These are phyloP conservation scores for Trichodelitschia bisporula DNA, from an alignment of 495 filamentous ascomycete genomes.

Conservation along the genomic window DNA sequence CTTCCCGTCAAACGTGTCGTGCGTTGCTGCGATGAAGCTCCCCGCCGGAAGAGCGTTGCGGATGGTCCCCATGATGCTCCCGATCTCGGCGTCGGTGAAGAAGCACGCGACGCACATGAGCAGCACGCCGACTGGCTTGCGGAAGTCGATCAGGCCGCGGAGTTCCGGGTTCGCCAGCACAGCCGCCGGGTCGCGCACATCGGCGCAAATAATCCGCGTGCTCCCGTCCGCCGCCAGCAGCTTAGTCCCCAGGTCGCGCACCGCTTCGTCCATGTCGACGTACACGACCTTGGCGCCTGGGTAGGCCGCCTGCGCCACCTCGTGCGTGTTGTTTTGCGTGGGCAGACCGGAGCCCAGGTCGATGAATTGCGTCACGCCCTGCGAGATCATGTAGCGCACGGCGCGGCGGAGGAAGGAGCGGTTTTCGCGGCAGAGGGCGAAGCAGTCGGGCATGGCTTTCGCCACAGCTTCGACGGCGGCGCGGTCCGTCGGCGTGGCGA, in stretches of 20 bases:
- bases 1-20: no score
- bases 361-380: slow-evolving; percentile 3
- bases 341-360: slow-evolving; percentile 4
- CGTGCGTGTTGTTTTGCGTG: slow-evolving; percentile 2
- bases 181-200: background rate
- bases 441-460: slow-evolving; percentile 1
- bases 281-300: slow-evolving; percentile 2
- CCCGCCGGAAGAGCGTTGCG: background rate
- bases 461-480: background rate
- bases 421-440: background rate
- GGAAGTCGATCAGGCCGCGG: slow-evolving; percentile 1
- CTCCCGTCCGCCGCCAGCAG: slow-evolving; percentile 1
- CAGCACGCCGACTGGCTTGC: slow-evolving; percentile 1
- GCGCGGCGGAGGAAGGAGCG: slow-evolving; percentile 2
- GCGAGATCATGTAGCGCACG: slow-evolving; percentile 1
- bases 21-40: background rate
- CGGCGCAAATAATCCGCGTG: background rate
- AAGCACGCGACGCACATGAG: slow-evolving; percentile 2
- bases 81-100: slow-evolving; percentile 1
- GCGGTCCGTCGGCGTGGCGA: slow-evolving; percentile 1
- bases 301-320: background rate
- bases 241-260: background rate
- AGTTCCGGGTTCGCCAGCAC: slow-evolving; percentile 2
- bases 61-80: slow-evolving; percentile 1
- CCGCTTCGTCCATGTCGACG: slow-evolving; percentile 1